Evolutionary conservation across 495 filamentous ascomycete species (phyloP).

Genomic region (Penicillium malachiteum): DNA sequence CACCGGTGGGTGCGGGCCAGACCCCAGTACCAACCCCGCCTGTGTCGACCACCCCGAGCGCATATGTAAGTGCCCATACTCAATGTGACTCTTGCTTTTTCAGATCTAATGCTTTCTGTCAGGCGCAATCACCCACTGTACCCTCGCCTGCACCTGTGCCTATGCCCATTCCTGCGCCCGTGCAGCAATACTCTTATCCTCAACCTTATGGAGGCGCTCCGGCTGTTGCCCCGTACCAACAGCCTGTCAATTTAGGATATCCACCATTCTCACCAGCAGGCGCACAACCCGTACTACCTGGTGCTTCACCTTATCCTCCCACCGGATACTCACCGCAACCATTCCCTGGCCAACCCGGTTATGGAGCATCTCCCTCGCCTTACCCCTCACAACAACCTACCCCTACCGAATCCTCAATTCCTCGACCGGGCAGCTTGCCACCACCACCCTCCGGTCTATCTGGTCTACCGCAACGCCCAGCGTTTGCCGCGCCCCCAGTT

Average conservation of each 20-base stretch:
- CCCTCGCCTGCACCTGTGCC: conserved; percentile 8
- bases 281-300: conserved; percentile 33
- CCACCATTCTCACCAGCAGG: conserved; percentile 35
- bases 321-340: conserved; percentile 46
- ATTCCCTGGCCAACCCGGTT: conserved; percentile 33
- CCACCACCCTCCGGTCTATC: conserved; percentile 33
- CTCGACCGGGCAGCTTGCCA: conserved; percentile 52
- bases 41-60: conserved; percentile 38
- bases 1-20: conserved; percentile 53
- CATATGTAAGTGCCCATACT: conserved; percentile 49
- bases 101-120: conserved; percentile 8
- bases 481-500: conserved; percentile 55
- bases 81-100: background rate
- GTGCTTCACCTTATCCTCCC: conserved; percentile 33
- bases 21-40: background rate
- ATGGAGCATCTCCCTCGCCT: conserved; percentile 4
- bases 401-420: conserved; percentile 40
- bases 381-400: conserved; percentile 32
- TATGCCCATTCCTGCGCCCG: conserved; percentile 18
- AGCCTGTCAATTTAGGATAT: conserved; percentile 44
- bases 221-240: conserved; percentile 38
- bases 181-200: conserved; percentile 35
- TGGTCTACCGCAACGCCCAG: conserved; percentile 63
- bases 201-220: conserved; percentile 36
- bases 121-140: conserved; percentile 31